These are phyloP conservation scores for Ilyonectria destructans DNA, from an alignment of 2,329 filamentous ascomycete genomes.

Conservation along the genomic window DNA sequence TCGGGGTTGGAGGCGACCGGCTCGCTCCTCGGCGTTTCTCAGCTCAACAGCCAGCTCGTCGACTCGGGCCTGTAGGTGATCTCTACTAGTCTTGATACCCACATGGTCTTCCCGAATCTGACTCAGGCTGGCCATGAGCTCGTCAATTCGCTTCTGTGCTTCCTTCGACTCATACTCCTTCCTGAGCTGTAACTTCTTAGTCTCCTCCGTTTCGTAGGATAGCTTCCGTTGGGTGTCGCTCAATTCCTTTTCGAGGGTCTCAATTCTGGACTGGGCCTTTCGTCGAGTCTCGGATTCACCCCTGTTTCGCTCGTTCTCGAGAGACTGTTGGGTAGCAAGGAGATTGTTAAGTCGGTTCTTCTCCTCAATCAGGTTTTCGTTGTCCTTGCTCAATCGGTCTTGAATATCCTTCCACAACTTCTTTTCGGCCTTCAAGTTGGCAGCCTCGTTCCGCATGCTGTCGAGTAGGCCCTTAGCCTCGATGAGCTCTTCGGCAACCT, in stretches of 20 bases:
- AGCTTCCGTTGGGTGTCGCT: conserved; percentile 86
- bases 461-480: conserved; percentile 88
- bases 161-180: conserved; percentile 94
- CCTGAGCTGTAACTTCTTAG: conserved; percentile 85
- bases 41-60: conserved; percentile 92
- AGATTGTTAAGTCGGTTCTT: conserved; percentile 87
- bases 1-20: conserved; percentile 85
- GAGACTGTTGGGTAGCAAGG: conserved; percentile 86
- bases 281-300: conserved; percentile 86
- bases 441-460: conserved; percentile 90
- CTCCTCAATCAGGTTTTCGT: conserved; percentile 87
- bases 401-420: conserved; percentile 96
- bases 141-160: conserved; percentile 91
- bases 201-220: conserved; percentile 86
- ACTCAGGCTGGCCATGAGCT: conserved; percentile 85
- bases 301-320: conserved; percentile 93
- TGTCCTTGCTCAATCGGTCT: conserved; percentile 89
- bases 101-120: conserved; percentile 90
- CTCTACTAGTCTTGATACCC: conserved; percentile 87
- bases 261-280: conserved; percentile 83
- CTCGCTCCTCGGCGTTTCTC: conserved; percentile 89
- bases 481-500: conserved; percentile 93
- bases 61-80: conserved; percentile 90
- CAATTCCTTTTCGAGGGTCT: conserved; percentile 85
- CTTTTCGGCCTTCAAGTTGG: conserved; percentile 96